Evolutionary conservation across 768 basidiomycete genomes (phyloP).

Genomic region (Lactarius trivialis): DNA sequence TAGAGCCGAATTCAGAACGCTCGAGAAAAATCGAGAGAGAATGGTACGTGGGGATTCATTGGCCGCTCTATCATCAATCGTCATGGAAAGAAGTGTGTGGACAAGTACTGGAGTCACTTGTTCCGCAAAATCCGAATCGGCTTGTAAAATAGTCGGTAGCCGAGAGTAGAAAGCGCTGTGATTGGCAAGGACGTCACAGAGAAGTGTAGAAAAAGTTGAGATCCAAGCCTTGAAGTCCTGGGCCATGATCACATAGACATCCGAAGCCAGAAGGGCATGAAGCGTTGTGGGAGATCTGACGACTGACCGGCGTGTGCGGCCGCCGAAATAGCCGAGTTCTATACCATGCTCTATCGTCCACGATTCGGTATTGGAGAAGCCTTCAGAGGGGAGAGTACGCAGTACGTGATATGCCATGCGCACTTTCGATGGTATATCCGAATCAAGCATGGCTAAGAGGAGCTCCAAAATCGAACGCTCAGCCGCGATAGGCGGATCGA

Average conservation of each 20-base stretch:
- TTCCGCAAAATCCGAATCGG: constrained; percentile 53
- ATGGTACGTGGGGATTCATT: constrained; percentile 27
- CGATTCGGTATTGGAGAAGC: constrained; percentile 8
- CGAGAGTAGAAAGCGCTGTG: constrained; percentile 62
- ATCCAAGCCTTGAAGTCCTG: constrained; percentile 60
- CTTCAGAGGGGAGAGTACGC: constrained; percentile 15
- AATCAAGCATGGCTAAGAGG: constrained; percentile 19
- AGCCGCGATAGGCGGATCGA: constrained; percentile 24
- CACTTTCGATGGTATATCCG: constrained; percentile 20
- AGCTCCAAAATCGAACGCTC: constrained; percentile 21
- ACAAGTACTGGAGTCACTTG: constrained; percentile 70
- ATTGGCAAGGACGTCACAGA: constrained; percentile 52
- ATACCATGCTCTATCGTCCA: constrained; percentile 19
- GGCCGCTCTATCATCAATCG: constrained; percentile 24
- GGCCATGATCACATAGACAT: constrained; percentile 34
- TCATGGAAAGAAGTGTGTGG: constrained; percentile 47
- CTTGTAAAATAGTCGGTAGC: constrained; percentile 50
- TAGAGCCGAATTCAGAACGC: constrained; percentile 39
- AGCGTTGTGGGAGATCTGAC: constrained; percentile 34
- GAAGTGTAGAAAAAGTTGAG: constrained; percentile 44
- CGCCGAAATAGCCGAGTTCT: constrained; percentile 27
- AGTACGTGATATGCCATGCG: constrained; percentile 20
- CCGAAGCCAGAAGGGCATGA: constrained; percentile 33
- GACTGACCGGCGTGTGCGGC: constrained; percentile 21
- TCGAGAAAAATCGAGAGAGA: constrained; percentile 51